A percentile compares a stretch with the other conserved stretches of the same genome.
These are phyloP conservation scores for Rhinocladiella mackenziei DNA, from an alignment of 2,329 filamentous ascomycete species.

Conservation along the genomic window DNA sequence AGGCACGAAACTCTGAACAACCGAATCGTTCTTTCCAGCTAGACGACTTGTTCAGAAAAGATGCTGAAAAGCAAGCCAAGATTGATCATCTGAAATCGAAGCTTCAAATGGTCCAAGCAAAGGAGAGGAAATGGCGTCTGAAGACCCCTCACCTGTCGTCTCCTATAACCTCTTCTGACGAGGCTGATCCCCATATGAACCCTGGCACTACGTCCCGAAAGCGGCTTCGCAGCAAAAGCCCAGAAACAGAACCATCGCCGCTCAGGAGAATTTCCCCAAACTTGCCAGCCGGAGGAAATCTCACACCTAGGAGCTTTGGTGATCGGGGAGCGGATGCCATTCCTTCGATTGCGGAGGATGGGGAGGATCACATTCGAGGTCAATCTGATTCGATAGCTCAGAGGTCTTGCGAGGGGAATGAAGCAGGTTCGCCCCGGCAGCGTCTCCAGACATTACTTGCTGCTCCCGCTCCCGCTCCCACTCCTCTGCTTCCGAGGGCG, in stretches of 20 bases:
- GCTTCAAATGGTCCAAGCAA: slow-evolving; percentile 16
- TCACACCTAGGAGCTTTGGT: slow-evolving; percentile 8
- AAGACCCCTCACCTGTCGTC: slow-evolving; percentile 19
- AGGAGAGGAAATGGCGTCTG: slow-evolving; percentile 17
- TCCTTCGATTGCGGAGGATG: slow-evolving; percentile 49
- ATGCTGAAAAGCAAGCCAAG: slow-evolving; percentile 27
- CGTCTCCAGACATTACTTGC: slow-evolving; percentile 19
- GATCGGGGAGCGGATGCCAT: slow-evolving; percentile 37
- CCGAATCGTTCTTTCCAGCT: slow-evolving; percentile 13
- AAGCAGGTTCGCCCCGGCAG: slow-evolving; percentile 9
- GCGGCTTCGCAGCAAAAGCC: slow-evolving; percentile 13
- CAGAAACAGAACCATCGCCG: slow-evolving; percentile 1
- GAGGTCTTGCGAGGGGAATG: slow-evolving; percentile 8
- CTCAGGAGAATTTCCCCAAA: slow-evolving; percentile 17
- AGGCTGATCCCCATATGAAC: slow-evolving; percentile 8
- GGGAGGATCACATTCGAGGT: slow-evolving; percentile 33
- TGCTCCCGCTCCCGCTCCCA: slow-evolving; percentile 5
- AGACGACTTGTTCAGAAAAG: slow-evolving; percentile 25
- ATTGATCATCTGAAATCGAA: slow-evolving; percentile 24
- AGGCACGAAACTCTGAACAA: not conserved
- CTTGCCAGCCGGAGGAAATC: not conserved
- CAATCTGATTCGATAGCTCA: slow-evolving; percentile 9
- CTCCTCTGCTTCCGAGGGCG: slow-evolving; percentile 2
- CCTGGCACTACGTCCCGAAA: slow-evolving; percentile 9
- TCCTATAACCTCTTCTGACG: slow-evolving; percentile 9